phyloP scores from a whole-genome alignment of 1,139 yeast species.

The Spathaspora jeffriesii region DNA sequence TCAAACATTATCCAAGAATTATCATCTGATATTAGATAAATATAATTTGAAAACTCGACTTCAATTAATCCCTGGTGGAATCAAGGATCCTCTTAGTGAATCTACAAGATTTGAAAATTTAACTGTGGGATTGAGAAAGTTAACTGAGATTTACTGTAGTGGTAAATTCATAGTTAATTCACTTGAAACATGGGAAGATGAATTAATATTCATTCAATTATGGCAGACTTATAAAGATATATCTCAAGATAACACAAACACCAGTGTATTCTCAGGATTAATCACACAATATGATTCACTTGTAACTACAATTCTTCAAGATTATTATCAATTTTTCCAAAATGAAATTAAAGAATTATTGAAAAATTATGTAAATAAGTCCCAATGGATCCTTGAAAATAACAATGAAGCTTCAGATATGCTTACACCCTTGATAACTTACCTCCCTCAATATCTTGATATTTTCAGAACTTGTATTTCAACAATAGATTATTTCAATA shows the following conservation, averaged over 20 bases:
- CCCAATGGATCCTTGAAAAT: constrained; percentile 31
- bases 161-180: constrained; percentile 50
- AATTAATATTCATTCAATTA: constrained; percentile 62
- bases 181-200: constrained; percentile 66
- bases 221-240: constrained; percentile 43
- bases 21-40: constrained; percentile 47
- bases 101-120: constrained; percentile 13
- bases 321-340: constrained; percentile 46
- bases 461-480: constrained; percentile 31
- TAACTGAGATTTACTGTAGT: constrained; percentile 65
- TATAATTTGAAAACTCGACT: constrained; percentile 37
- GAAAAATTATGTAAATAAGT: constrained; percentile 51
- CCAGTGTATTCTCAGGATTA: constrained; percentile 51
- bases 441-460: constrained; percentile 35
- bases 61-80: constrained; percentile 38
- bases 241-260: constrained; percentile 18
- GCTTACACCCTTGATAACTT: constrained; percentile 33
- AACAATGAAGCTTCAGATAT: constrained; percentile 28
- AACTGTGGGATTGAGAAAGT: constrained; percentile 48
- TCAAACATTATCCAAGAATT: constrained; percentile 46
- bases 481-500: constrained; percentile 26
- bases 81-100: constrained; percentile 14
- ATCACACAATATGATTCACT: constrained; percentile 47
- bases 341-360: constrained; percentile 51
- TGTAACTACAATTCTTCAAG: constrained; percentile 33